A percentile compares a stretch with the other conserved stretches of the same genome.
Evolutionary conservation across 176 grass and related monocot genomes (phyloP).

Genomic region (Carex kokanica): DNA sequence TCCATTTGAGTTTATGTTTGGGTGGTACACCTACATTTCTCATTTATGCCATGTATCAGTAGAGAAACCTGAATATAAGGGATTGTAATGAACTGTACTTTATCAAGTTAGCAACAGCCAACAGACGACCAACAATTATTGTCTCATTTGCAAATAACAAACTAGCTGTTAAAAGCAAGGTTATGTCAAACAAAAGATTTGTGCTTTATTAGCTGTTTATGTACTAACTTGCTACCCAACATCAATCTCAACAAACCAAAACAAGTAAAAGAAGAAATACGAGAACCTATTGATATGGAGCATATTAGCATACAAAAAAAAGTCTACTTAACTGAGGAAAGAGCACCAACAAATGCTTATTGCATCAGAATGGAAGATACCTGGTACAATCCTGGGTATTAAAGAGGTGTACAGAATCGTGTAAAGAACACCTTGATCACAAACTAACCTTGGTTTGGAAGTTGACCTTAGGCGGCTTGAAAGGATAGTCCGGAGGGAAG

Average conservation of each 20-base stretch:
- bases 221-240: not conserved
- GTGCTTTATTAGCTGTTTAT: not conserved
- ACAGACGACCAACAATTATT: not conserved
- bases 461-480: slow-evolving; percentile 89
- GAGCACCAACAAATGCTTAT: not conserved
- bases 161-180: not conserved
- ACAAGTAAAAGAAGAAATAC: not conserved
- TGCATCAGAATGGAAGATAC: not conserved
- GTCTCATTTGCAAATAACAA: not conserved
- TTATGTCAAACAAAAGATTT: not conserved
- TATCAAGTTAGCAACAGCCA: not conserved
- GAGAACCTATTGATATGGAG: not conserved
- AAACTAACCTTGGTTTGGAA: slow-evolving; percentile 75
- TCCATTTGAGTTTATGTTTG: slow-evolving; percentile 80
- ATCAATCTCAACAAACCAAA: not conserved
- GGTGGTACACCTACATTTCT: slow-evolving; percentile 58
- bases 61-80: not conserved
- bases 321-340: not conserved
- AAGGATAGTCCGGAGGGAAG: slow-evolving; percentile 93
- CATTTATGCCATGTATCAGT: not conserved
- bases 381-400: not conserved
- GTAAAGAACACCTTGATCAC: slow-evolving; percentile 5
- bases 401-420: not conserved
- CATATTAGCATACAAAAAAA: not conserved
- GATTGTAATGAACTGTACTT: not conserved